These are phyloP conservation scores for Lecanicillium sp. DNA, from an alignment of 2,329 filamentous ascomycete species.

Conservation along the genomic window DNA sequence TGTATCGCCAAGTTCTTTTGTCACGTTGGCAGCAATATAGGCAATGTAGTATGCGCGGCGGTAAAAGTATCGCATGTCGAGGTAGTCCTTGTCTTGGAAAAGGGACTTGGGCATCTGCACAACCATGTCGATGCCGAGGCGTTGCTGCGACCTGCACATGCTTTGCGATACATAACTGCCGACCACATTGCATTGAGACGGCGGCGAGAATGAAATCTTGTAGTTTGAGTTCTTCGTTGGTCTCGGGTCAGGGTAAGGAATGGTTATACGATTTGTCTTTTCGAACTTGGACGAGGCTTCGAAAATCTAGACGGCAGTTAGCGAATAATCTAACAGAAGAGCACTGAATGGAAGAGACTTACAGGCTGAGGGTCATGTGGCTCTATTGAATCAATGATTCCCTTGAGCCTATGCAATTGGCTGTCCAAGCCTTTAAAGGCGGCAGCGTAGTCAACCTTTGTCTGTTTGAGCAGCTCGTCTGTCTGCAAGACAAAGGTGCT, in stretches of 20 bases:
- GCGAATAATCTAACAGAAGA: conserved; percentile 1
- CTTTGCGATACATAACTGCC: conserved; percentile 79
- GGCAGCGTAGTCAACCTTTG: conserved; percentile 42
- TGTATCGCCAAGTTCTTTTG: conserved; percentile 42
- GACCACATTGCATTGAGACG: conserved; percentile 73
- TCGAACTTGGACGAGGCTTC: conserved; percentile 62
- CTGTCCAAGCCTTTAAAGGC: conserved; percentile 39
- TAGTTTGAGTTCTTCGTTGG: conserved; percentile 72
- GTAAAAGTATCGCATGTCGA: conserved; percentile 90
- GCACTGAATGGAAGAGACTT: conserved; percentile 16
- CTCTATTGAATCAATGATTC: conserved; percentile 40
- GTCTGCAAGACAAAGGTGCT: conserved; percentile 52
- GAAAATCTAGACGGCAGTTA: conserved; percentile 42
- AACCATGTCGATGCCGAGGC: conserved; percentile 67
- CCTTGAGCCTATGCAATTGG: conserved; percentile 43
- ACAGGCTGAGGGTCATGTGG: conserved; percentile 43
- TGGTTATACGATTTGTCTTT: conserved; percentile 56
- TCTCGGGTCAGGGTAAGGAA: conserved; percentile 78
- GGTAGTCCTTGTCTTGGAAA: conserved; percentile 91
- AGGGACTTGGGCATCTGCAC: conserved; percentile 73
- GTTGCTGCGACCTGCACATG: conserved; percentile 54
- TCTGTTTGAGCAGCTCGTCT: conserved; percentile 49
- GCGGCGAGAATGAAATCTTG: conserved; percentile 70
- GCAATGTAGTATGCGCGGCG: conserved; percentile 89
- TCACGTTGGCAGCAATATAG: conserved; percentile 65